phyloP scores from a whole-genome alignment of 306 rosid genomes.

The Argentina anserina region DNA sequence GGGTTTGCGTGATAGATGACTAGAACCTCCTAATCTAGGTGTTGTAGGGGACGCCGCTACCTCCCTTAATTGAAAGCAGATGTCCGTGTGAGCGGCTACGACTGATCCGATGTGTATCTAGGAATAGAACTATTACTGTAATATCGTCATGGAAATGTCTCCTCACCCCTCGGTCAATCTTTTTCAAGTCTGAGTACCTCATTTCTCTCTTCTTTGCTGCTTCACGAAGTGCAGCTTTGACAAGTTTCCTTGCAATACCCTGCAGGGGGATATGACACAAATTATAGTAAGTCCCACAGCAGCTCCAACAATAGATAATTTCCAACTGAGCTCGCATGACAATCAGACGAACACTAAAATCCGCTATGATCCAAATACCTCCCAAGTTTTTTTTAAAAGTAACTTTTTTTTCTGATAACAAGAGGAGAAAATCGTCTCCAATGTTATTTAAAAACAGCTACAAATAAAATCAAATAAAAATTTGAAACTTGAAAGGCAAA shows the following conservation, averaged over 20 bases:
- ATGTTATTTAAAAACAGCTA: neutral
- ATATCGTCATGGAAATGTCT: slow-evolving; percentile 98
- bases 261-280: slow-evolving; percentile 22
- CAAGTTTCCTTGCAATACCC: slow-evolving; percentile 82
- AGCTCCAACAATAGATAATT: neutral
- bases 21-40: slow-evolving; percentile 37
- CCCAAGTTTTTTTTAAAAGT: neutral
- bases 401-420: neutral
- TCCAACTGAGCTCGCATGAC: neutral
- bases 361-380: neutral
- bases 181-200: slow-evolving; percentile 88
- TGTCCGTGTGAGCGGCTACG: slow-evolving; percentile 49
- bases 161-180: slow-evolving; percentile 90
- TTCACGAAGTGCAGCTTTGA: slow-evolving; percentile 69
- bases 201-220: slow-evolving; percentile 97
- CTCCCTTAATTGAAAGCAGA: slow-evolving; percentile 60
- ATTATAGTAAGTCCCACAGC: neutral
- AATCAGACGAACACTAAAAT: neutral
- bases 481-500: slow-evolving; percentile 15
- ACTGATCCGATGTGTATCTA: slow-evolving; percentile 54
- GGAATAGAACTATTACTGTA: slow-evolving; percentile 80
- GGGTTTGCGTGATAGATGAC: slow-evolving; percentile 16
- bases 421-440: neutral
- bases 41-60: slow-evolving; percentile 37
- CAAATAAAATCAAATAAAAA: neutral